Evolutionary conservation across 306 rosid species (phyloP).

Genomic region (Dicorynia guianensis): DNA sequence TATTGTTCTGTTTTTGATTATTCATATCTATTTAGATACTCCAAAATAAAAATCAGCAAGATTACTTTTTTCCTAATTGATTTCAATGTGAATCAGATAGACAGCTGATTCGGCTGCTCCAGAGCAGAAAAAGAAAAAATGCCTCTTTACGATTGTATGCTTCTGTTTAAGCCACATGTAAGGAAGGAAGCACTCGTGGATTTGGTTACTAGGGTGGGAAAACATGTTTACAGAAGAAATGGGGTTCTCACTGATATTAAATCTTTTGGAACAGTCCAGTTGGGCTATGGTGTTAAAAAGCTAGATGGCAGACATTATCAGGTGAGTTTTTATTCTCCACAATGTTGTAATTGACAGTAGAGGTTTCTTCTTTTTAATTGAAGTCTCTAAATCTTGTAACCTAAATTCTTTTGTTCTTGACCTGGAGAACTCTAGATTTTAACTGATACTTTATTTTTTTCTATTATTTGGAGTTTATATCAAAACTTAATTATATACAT

Average conservation of each 20-base stretch:
- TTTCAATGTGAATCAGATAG: slow-evolving; percentile 34
- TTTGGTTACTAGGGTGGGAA: slow-evolving; percentile 75
- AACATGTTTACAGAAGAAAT: slow-evolving; percentile 74
- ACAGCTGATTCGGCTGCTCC: slow-evolving; percentile 15
- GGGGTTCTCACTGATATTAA: slow-evolving; percentile 74
- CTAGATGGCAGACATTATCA: slow-evolving; percentile 86
- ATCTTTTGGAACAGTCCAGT: slow-evolving; percentile 65
- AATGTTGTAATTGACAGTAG: not conserved
- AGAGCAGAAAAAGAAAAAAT: slow-evolving; percentile 44
- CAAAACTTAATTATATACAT: not conserved
- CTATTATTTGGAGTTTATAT: not conserved
- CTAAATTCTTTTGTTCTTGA: too few relatives aligned
- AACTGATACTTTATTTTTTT: not conserved
- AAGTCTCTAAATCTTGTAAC: too few relatives aligned
- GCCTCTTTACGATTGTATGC: slow-evolving; percentile 88
- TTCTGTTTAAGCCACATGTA: slow-evolving; percentile 65
- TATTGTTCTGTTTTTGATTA: not conserved
- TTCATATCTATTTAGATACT: not conserved
- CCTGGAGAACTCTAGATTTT: slow-evolving; percentile 17
- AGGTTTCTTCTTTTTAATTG: not conserved
- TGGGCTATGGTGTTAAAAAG: slow-evolving; percentile 91
- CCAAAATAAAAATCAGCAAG: not conserved
- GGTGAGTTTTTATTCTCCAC: slow-evolving; percentile 50
- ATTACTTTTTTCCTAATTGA: not conserved
- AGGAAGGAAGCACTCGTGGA: slow-evolving; percentile 62